phyloP scores from a whole-genome alignment of 176 grass and related monocot genomes.

The Triticum aestivum region DNA sequence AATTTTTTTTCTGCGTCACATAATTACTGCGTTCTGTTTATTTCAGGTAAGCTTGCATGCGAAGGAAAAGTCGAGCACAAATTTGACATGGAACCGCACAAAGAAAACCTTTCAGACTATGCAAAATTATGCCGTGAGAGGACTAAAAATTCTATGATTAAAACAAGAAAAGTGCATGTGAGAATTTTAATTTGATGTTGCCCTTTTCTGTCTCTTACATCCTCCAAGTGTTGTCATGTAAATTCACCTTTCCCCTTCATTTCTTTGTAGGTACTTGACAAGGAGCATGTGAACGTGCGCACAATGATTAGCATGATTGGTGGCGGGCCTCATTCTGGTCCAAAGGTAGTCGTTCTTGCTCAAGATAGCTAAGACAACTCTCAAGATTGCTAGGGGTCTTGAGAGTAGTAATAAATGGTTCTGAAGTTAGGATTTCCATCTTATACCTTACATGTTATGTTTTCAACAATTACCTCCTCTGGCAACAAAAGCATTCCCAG shows the following conservation, averaged over 20 bases:
- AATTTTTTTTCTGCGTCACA: background rate
- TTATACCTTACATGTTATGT: background rate
- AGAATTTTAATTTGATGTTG: background rate
- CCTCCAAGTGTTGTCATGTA: background rate
- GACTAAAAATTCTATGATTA: constrained; percentile 64
- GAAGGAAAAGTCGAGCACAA: constrained; percentile 86
- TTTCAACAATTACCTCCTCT: background rate
- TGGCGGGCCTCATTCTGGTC: constrained; percentile 47
- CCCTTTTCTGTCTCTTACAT: background rate
- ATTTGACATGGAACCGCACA: constrained; percentile 92
- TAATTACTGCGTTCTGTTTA: background rate
- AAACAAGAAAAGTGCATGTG: constrained; percentile 79
- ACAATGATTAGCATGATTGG: constrained; percentile 74
- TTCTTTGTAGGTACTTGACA: constrained; percentile 58
- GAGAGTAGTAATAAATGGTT: background rate
- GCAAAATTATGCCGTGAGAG: constrained; percentile 86
- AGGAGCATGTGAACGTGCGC: constrained; percentile 77
- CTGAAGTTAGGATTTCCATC: background rate
- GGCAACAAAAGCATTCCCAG: background rate
- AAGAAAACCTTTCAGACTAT: constrained; percentile 83
- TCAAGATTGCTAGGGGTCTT: background rate
- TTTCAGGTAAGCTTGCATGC: constrained; percentile 58
- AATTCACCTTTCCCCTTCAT: background rate
- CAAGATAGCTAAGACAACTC: background rate
- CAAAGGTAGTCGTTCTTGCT: constrained; percentile 43